Evolutionary conservation across 345 rosid genomes (phyloP), one percentile per base, ranked within the genome.

Genomic region (Viola odorata): DNA sequence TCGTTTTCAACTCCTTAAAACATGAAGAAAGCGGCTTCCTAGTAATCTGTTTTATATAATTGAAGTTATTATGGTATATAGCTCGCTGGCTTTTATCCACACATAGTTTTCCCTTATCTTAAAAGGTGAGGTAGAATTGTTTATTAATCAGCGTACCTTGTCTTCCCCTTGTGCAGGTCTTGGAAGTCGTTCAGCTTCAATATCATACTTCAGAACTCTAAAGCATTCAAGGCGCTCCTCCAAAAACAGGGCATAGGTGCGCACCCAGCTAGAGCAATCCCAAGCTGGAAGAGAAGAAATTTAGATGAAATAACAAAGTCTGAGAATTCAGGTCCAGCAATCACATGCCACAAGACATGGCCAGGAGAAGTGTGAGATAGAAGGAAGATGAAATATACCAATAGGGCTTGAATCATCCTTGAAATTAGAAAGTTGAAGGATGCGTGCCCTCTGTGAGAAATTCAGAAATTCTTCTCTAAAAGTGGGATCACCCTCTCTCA

Each of bases 221-320:
- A 95, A 91, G 73, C 98, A 95, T 80, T 91, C 96, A 45, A 95
- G 95, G 45, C 94, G 83, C 63, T 91, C 98, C 82, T 95, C 98
- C 74, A 95, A 79, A 79, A 85, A 91, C 61, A 85, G 77, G 15
- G 96, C 96, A 82, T 91, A 95, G 41, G 99, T 85, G 58, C 98
- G 98, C 39, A 87, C 98, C 99, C 99, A 95, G 42, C 94, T 96
- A 54, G 99, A 95, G 80, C 95, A 95, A 82, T 95, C 99, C 99
- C 99, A 95, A 38, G 99, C 98, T 95, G 76, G 45, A 53, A 42
- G 37, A 63, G 32, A 57, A 51, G n/a, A 45, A 44, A 63, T 38
- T 9, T 36, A 0, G 14, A 65, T 7, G 4, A 8, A 61, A 53
- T 12, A 9, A 50, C 7, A 45, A 53, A 4, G n/a, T n/a, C n/a